These are phyloP conservation scores for Fraxinus dipetala DNA, from an alignment of 305 asterid genomes.

Conservation along the genomic window DNA sequence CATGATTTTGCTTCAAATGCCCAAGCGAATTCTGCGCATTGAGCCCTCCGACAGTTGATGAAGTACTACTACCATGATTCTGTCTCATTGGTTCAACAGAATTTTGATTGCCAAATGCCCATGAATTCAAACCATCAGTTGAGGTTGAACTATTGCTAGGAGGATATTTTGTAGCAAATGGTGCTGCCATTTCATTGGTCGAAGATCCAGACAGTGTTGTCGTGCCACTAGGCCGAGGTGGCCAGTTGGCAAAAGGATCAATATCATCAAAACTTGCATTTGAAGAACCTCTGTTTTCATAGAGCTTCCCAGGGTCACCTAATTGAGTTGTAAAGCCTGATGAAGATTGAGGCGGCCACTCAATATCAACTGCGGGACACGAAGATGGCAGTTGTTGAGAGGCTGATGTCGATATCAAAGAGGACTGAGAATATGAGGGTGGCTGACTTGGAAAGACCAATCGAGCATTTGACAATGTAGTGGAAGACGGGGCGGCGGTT, in stretches of 20 bases:
- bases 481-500: slow-evolving; percentile 34
- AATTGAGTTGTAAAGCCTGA: slow-evolving; percentile 38
- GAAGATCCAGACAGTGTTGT: slow-evolving; percentile 40
- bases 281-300: slow-evolving; percentile 45
- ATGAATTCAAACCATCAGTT: slow-evolving; percentile 53
- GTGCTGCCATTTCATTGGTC: slow-evolving; percentile 42
- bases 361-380: slow-evolving; percentile 88
- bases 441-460: slow-evolving; percentile 46
- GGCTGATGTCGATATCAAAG: slow-evolving; percentile 35
- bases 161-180: slow-evolving; percentile 37
- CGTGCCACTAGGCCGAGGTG: slow-evolving; percentile 63
- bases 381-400: slow-evolving; percentile 58
- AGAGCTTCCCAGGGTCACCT: slow-evolving; percentile 33
- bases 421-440: slow-evolving; percentile 33
- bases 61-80: slow-evolving; percentile 50
- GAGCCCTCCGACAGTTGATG: slow-evolving; percentile 32
- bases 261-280: slow-evolving; percentile 57
- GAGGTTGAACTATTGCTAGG: slow-evolving; percentile 31
- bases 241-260: slow-evolving; percentile 97
- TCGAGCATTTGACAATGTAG: slow-evolving; percentile 41
- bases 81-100: slow-evolving; percentile 38
- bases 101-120: slow-evolving; percentile 50
- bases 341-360: slow-evolving; percentile 86
- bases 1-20: slow-evolving; percentile 53
- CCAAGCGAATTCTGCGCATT: slow-evolving; percentile 59